Conservation (phyloP, 306 rosid species). For the Quillaja saponaria region DNA sequence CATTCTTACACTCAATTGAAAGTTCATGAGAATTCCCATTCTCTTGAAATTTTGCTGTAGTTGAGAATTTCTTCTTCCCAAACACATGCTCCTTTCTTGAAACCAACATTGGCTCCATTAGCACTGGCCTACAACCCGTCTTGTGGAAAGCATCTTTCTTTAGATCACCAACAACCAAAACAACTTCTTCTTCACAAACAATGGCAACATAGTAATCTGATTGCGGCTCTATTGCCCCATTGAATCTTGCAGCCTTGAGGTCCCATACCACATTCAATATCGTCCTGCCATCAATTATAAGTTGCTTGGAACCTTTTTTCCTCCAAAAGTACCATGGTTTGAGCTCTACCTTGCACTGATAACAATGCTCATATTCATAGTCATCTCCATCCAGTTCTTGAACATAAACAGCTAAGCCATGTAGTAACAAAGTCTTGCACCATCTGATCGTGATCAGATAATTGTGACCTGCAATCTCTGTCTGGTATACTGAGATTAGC, state of each 20-base stretch:
- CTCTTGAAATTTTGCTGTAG: conserved; percentile 61
- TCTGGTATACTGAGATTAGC: conserved; percentile 61
- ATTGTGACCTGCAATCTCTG: conserved; percentile 72
- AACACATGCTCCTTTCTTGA: conserved; percentile 73
- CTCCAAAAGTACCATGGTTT: conserved; percentile 97
- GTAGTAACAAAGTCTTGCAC: conserved; percentile 82
- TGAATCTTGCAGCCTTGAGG: conserved; percentile 72
- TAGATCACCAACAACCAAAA: conserved; percentile 69
- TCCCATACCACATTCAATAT: conserved; percentile 76
- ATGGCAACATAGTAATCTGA: conserved; percentile 75
- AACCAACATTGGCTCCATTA: conserved; percentile 65
- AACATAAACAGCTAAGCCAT: conserved; percentile 76
- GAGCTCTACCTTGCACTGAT: conserved; percentile 77
- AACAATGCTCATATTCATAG: conserved; percentile 39
- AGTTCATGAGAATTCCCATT: conserved; percentile 62
- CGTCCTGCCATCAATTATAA: conserved; percentile 56
- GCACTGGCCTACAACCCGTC: conserved; percentile 68
- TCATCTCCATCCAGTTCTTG: conserved; percentile 55
- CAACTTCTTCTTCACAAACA: conserved; percentile 71
- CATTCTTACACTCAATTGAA: conserved; percentile 65
- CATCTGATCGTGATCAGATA: conserved; percentile 77
- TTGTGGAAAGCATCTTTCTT: conserved; percentile 71
- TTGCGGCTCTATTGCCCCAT: conserved; percentile 72
- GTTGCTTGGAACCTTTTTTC: conserved; percentile 78
- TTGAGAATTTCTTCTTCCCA: conserved; percentile 69